phyloP scores from a whole-genome alignment of 257 asterid genomes.

The Rubia yunnanensis region DNA sequence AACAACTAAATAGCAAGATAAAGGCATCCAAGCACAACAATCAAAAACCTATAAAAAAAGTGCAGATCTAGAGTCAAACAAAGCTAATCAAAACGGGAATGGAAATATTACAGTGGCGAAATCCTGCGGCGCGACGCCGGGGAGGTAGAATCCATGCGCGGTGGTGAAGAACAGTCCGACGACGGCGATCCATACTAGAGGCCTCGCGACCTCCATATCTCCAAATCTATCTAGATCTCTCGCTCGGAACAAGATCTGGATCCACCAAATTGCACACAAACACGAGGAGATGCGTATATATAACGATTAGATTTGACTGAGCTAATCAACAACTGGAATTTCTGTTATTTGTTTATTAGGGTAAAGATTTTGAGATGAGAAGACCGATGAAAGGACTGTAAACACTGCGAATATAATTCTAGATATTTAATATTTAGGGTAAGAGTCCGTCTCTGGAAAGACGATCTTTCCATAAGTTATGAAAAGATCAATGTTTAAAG shows the following conservation, averaged over 20 bases:
- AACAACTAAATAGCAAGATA: too few species aligned
- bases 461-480: too few species aligned
- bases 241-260: constrained; percentile 20
- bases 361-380: background rate
- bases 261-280: constrained; percentile 3
- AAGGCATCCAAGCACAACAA: background rate
- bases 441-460: too few species aligned
- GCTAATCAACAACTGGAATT: constrained; percentile 1
- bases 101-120: constrained; percentile 38
- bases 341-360: background rate
- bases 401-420: too few species aligned
- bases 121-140: constrained; percentile 94
- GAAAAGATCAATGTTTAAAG: too few species aligned
- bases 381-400: too few species aligned
- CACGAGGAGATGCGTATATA: background rate
- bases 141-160: constrained; percentile 61
- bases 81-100: background rate
- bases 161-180: constrained; percentile 30
- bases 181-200: constrained; percentile 29
- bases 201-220: constrained; percentile 42
- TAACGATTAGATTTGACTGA: background rate
- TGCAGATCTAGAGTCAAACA: background rate
- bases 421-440: too few species aligned
- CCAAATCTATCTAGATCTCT: background rate
- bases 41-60: background rate